Base-by-base conservation (phyloP, 164 flowering plant genomes). In the Tetrastigma voinierianum region DNA sequence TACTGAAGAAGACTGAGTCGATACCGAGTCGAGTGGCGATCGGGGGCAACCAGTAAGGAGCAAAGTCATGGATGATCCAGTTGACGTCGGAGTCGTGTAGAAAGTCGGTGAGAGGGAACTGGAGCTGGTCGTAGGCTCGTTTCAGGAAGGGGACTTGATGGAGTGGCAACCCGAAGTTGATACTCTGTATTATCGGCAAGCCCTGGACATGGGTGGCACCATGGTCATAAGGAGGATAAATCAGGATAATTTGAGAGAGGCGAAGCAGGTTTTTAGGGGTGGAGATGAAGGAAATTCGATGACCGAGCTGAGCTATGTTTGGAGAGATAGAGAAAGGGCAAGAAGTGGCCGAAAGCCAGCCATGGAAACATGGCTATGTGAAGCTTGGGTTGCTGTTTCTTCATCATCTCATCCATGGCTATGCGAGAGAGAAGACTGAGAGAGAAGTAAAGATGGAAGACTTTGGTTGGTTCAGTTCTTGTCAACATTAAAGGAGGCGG, bases 321-420 rank as follows among this genome's bases (percentile, higher is more conserved):
- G 72, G 92, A 66, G 51, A 86, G 82, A 45, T 68, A 66, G 10
- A 81, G 46, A 64, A 77, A 86, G 5, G 92, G 88, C 21, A 74
- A 72, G 46, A 84, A 56, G 68, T 87, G 92, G 20, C 92, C 92
- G 51, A 82, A 69, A 62, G 90, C 90, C 17, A 87, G 74, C 86
- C 89, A 86, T 68, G 90, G 92, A 53, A 87, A 80, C 78, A 87
- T 51, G 2, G 64, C 88, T 13, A 85, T 55, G 73, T 83, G 86
- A 17, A 79, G 68, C 40, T 32, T 32, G 6, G 3, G 40, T 1
- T 32, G 40, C 40, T 32, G 6, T 32, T 32, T 32, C 40, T 32
- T 32, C 40, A n/a, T n/a, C n/a, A 32, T 32, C 40, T 32, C 5
- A 32, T 32, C 40, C 40, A 32, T 32, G 40, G 40, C 40, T 3